A percentile compares a stretch with the other conserved stretches of the same genome.
These are phyloP conservation scores for Stachybotrys elegans DNA, from an alignment of 2,329 filamentous ascomycete genomes.

Conservation along the genomic window DNA sequence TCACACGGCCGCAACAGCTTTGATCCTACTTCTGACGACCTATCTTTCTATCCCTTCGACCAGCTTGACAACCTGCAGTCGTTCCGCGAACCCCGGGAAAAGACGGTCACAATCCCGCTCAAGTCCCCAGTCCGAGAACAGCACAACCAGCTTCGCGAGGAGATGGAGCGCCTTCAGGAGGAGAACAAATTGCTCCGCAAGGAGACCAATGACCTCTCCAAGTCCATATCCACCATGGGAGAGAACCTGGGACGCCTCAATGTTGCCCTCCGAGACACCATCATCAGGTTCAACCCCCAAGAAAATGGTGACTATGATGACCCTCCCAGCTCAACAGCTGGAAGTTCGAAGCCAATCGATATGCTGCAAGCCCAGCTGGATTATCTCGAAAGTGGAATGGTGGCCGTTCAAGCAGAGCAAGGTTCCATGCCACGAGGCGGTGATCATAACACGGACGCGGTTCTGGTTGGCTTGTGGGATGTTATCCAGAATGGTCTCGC, in stretches of 20 bases:
- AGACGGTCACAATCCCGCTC: constrained; percentile 51
- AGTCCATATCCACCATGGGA: constrained; percentile 57
- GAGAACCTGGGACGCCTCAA: constrained; percentile 64
- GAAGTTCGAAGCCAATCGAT: no score
- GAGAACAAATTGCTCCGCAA: constrained; percentile 35
- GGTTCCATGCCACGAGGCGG: constrained; percentile 25
- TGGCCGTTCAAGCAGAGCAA: constrained; percentile 55
- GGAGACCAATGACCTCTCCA: constrained; percentile 27
- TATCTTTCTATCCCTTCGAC: constrained; percentile 67
- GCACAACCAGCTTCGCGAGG: constrained; percentile 43
- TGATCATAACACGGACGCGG: constrained; percentile 49
- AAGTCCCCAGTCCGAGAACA: constrained; percentile 54
- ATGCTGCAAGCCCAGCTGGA: constrained; percentile 53
- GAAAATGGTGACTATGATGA: constrained; percentile 41
- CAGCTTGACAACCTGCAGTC: constrained; percentile 45
- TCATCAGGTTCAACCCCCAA: constrained; percentile 58
- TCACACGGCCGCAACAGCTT: constrained; percentile 56
- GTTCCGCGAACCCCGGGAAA: constrained; percentile 28
- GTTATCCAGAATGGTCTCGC: constrained; percentile 47
- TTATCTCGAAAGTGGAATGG: constrained; percentile 64
- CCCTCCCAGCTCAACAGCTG: constrained; percentile 30
- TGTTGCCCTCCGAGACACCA: constrained; percentile 58
- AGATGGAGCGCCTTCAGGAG: constrained; percentile 39
- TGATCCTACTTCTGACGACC: constrained; percentile 68
- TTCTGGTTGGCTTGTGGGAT: constrained; percentile 52